A percentile compares a stretch with the other conserved stretches of the same genome.
Conservation (phyloP, 345 rosid genomes). For the Fremontodendron californicum region DNA sequence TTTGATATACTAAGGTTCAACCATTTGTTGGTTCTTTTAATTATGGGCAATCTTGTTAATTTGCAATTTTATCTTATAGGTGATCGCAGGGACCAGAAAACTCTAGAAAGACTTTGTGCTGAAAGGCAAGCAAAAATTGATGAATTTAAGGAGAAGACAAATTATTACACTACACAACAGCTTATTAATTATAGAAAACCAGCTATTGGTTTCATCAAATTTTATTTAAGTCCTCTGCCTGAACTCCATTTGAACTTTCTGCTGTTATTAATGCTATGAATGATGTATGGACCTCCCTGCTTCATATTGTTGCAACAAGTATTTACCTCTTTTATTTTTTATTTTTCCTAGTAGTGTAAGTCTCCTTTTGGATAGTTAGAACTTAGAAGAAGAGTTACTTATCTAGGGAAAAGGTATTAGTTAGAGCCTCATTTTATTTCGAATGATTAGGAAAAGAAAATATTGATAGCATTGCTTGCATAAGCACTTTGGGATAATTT, state of each 20-base stretch:
- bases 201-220: not conserved
- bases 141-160: conserved; percentile 90
- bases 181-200: conserved; percentile 38
- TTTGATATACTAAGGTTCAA: not conserved
- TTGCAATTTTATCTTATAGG: conserved; percentile 48
- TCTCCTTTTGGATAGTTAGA: not conserved
- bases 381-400: not conserved
- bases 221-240: not conserved
- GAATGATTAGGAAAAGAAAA: not conserved
- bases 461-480: not conserved
- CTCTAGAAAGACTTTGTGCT: too few relatives aligned
- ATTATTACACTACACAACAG: conserved; percentile 85
- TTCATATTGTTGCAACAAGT: not conserved
- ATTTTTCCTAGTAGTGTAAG: not conserved
- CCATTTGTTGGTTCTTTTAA: too few relatives aligned
- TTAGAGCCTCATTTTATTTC: not conserved
- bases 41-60: too few relatives aligned
- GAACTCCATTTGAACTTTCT: not conserved
- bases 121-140: conserved; percentile 84
- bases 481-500: not conserved
- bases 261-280: not conserved
- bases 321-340: not conserved
- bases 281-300: not conserved
- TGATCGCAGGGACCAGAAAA: conserved; percentile 82
- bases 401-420: not conserved